Percentiles rank a stretch among this genome's conserved stretches.
These are phyloP conservation scores for Phytophthora fragariaefolia DNA, from an alignment of 352 stramenopile genomes.

Conservation along the genomic window DNA sequence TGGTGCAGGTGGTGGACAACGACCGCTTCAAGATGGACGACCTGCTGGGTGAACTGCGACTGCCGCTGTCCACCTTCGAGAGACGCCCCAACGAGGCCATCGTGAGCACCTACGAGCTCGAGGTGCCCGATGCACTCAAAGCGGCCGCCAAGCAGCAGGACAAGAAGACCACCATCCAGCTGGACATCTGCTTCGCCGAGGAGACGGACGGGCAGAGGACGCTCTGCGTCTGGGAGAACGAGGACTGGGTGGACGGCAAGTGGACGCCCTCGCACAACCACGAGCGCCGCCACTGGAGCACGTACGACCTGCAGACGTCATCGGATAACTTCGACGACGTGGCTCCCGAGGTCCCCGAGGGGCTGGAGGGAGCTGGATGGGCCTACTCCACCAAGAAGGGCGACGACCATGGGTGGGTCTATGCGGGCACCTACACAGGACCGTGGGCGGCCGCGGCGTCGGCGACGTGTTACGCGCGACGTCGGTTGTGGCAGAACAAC, in stretches of 20 bases:
- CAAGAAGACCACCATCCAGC: constrained; percentile 49
- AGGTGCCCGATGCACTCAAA: constrained; percentile 53
- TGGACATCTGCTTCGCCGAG: constrained; percentile 39
- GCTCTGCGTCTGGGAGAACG: constrained; percentile 75
- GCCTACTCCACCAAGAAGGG: constrained; percentile 70
- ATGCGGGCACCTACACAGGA: constrained; percentile 67
- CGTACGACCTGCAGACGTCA: constrained; percentile 62
- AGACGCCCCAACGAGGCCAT: constrained; percentile 54
- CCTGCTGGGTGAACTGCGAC: constrained; percentile 52
- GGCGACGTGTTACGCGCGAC: constrained; percentile 48
- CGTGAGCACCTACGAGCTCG: constrained; percentile 58
- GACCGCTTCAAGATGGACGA: constrained; percentile 76
- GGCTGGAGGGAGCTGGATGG: constrained; percentile 63
- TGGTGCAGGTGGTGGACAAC: constrained; percentile 70
- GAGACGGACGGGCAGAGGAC: constrained; percentile 64
- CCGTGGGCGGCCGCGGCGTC: constrained; percentile 50
- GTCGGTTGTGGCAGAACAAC: constrained; percentile 78
- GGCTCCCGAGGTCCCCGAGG: constrained; percentile 57
- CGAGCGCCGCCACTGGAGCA: constrained; percentile 61
- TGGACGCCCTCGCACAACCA: constrained; percentile 63
- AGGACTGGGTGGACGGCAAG: constrained; percentile 51
- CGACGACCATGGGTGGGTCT: constrained; percentile 77
- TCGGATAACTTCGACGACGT: constrained; percentile 74
- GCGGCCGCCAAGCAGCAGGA: constrained; percentile 47
- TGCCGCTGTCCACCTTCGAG: constrained; percentile 62